Evolutionary conservation across 2,329 filamentous ascomycete species (phyloP).

Genomic region (Dactylellina haptotyla): DNA sequence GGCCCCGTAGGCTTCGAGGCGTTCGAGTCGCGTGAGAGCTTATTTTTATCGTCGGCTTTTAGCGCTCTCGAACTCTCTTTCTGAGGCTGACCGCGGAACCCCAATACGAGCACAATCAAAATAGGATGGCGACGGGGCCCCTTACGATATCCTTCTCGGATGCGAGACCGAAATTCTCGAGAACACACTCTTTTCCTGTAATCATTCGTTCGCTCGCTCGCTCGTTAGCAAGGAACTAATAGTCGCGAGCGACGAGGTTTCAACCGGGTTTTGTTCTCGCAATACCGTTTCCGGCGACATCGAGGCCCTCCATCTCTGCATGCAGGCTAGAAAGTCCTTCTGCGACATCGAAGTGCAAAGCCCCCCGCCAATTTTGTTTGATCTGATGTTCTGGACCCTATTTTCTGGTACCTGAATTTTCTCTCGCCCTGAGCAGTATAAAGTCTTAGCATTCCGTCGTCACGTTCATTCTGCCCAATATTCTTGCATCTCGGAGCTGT

Average conservation of each 20-base stretch:
- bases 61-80: no score
- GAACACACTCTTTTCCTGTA: no score
- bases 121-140: no score
- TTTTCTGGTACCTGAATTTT: constrained; percentile 20
- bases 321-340: constrained; percentile 15
- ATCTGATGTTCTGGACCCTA: constrained; percentile 22
- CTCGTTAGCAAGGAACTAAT: no score
- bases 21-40: constrained; percentile 24
- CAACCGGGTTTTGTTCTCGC: background rate
- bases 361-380: constrained; percentile 3
- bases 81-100: no score
- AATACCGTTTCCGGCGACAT: constrained; percentile 46
- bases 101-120: no score
- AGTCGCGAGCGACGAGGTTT: constrained; percentile 13
- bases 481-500: background rate
- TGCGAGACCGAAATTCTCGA: no score
- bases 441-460: constrained; percentile 4
- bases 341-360: constrained; percentile 15
- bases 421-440: constrained; percentile 3
- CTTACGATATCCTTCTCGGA: no score
- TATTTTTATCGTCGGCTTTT: constrained; percentile 9
- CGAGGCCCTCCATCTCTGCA: constrained; percentile 27
- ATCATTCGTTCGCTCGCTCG: no score
- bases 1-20: constrained; percentile 4
- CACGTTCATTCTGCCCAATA: background rate